These are phyloP conservation scores for Primulina huaijiensis DNA, from an alignment of 257 asterid genomes.

Conservation along the genomic window DNA sequence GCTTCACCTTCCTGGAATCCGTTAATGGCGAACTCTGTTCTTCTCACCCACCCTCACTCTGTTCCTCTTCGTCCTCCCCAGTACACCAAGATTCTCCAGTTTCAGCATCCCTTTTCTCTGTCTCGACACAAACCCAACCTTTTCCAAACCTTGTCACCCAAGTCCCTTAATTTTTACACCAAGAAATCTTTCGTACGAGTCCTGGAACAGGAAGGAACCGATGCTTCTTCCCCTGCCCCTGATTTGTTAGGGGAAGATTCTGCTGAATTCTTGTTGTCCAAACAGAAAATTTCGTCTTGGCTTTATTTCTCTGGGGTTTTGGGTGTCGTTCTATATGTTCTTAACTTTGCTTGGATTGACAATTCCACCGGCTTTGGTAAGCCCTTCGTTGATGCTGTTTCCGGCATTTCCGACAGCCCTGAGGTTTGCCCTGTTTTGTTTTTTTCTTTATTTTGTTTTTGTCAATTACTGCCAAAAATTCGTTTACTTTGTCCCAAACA, in stretches of 20 bases:
- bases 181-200: conserved; percentile 29
- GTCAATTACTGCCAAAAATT: no score
- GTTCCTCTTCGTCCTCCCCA: conserved; percentile 30
- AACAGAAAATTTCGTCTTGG: conserved; percentile 86
- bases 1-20: background rate
- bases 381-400: conserved; percentile 56
- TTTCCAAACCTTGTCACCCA: conserved; percentile 13
- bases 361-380: conserved; percentile 81
- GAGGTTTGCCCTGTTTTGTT: conserved; percentile 50
- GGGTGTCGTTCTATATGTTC: conserved; percentile 67
- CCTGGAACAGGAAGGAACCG: conserved; percentile 40
- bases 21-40: conserved; percentile 36
- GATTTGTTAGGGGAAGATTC: conserved; percentile 76
- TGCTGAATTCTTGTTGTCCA: conserved; percentile 61
- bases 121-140: conserved; percentile 14
- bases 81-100: conserved; percentile 29
- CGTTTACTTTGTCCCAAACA: no score
- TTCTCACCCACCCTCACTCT: conserved; percentile 36
- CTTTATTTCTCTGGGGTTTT: conserved; percentile 55
- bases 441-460: no score
- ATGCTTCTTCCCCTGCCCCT: conserved; percentile 22
- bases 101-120: conserved; percentile 5
- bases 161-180: conserved; percentile 16
- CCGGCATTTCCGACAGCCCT: conserved; percentile 62
- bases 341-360: conserved; percentile 75